Conservation (phyloP, 2,329 filamentous ascomycete species). For the Fonsecaea multimorphosa region DNA sequence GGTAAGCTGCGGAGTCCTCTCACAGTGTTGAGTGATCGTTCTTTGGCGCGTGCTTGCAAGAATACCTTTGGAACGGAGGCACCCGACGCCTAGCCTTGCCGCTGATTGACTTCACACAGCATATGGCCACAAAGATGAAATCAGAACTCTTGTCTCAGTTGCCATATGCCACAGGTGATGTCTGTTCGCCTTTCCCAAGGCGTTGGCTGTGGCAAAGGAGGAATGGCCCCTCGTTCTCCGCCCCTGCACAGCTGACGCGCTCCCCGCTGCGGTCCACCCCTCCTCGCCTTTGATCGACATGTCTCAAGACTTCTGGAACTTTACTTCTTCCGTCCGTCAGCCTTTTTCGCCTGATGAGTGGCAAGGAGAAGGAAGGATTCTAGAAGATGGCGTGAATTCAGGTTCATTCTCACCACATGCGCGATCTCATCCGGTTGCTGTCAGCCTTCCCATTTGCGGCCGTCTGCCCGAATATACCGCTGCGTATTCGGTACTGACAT, state of each 20-base stretch:
- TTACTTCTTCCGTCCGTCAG: constrained; percentile 1
- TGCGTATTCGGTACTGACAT: background rate
- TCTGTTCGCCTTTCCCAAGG: background rate
- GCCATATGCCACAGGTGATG: background rate
- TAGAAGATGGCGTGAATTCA: background rate
- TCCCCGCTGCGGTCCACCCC: background rate
- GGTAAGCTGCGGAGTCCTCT: background rate
- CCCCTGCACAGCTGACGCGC: constrained; percentile 4
- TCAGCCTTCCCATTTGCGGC: background rate
- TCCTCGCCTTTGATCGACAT: constrained; percentile 1
- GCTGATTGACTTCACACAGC: background rate
- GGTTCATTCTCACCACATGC: background rate
- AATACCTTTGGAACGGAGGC: background rate
- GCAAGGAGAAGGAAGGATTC: constrained; percentile 4
- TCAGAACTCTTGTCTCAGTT: background rate
- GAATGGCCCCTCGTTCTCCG: background rate
- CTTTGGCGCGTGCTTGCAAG: background rate
- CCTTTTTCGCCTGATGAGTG: background rate
- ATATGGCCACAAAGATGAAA: background rate
- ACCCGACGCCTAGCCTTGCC: background rate
- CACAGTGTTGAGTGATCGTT: background rate
- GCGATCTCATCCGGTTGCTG: background rate
- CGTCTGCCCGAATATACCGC: background rate
- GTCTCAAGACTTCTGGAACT: background rate
- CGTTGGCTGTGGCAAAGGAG: background rate